Conservation (phyloP, 2,329 filamentous ascomycete species). For the Cordyceps tenuipes region DNA sequence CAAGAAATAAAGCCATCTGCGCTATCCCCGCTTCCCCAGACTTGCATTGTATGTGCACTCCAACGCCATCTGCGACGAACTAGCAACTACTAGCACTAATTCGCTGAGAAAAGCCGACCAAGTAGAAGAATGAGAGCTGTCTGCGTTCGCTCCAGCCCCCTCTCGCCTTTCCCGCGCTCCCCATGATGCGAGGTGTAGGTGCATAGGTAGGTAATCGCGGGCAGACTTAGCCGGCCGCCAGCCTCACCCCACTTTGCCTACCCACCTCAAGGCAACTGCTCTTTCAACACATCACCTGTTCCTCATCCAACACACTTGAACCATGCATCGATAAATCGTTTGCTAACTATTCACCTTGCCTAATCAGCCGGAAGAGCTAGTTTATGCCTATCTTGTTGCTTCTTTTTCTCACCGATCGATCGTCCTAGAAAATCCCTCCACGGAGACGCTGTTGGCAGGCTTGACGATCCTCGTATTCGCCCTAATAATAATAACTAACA, state of each 20-base stretch:
- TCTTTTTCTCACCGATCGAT: background rate
- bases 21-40: constrained; percentile 11
- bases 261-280: no score
- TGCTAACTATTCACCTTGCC: no score
- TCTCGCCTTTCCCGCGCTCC: background rate
- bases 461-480: no score
- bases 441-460: background rate
- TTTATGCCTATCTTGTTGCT: background rate
- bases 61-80: background rate
- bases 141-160: no score
- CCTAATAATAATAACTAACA: no score
- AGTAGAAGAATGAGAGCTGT: background rate
- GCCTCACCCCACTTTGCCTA: no score
- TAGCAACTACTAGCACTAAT: background rate
- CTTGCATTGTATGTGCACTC: background rate
- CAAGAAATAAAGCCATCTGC: background rate
- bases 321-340: background rate
- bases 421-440: background rate
- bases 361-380: background rate
- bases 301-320: background rate
- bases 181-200: background rate
- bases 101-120: background rate
- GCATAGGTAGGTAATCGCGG: no score
- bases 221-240: no score
- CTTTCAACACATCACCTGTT: no score